Percentiles rank a stretch among this genome's conserved stretches.
These are phyloP conservation scores for Domatiomyces catenatus DNA, from an alignment of 2,329 filamentous ascomycete species.

Conservation along the genomic window DNA sequence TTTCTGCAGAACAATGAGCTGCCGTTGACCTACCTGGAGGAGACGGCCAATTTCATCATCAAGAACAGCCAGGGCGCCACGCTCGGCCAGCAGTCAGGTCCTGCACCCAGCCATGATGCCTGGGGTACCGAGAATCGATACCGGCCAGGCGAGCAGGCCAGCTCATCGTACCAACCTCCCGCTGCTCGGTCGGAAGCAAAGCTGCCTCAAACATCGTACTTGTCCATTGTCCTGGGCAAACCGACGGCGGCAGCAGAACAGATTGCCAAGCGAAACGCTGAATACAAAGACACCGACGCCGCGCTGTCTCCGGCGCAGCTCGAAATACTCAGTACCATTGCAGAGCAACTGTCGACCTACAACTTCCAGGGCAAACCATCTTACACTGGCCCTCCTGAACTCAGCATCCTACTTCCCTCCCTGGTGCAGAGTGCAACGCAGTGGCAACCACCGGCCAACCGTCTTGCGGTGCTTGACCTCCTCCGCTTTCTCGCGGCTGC, in stretches of 20 bases:
- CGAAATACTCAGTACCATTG: constrained; percentile 44
- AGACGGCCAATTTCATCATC: constrained; percentile 83
- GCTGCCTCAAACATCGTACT: constrained; percentile 64
- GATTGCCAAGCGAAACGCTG: constrained; percentile 53
- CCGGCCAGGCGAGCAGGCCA: constrained; percentile 49
- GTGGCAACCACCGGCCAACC: constrained; percentile 61
- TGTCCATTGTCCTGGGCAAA: constrained; percentile 62
- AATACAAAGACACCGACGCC: constrained; percentile 58
- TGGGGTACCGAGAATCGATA: constrained; percentile 68
- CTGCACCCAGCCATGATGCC: constrained; percentile 47
- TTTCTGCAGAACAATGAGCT: constrained; percentile 84
- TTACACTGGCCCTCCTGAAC: constrained; percentile 22
- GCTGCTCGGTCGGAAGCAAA: constrained; percentile 17
- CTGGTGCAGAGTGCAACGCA: constrained; percentile 56
- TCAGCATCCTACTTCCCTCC: constrained; percentile 39
- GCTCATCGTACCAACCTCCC: constrained; percentile 23
- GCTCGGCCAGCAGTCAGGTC: constrained; percentile 43
- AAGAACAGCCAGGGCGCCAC: constrained; percentile 78
- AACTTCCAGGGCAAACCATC: constrained; percentile 18
- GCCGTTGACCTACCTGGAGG: constrained; percentile 73
- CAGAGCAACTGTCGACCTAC: constrained; percentile 43
- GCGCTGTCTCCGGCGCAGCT: constrained; percentile 61
- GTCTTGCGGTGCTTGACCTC: constrained; percentile 72
- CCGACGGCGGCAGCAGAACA: constrained; percentile 58
- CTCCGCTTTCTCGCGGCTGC: constrained; percentile 66